These are phyloP conservation scores for Arthroderma sp. DNA, from an alignment of 2,329 filamentous ascomycete species.

Conservation along the genomic window DNA sequence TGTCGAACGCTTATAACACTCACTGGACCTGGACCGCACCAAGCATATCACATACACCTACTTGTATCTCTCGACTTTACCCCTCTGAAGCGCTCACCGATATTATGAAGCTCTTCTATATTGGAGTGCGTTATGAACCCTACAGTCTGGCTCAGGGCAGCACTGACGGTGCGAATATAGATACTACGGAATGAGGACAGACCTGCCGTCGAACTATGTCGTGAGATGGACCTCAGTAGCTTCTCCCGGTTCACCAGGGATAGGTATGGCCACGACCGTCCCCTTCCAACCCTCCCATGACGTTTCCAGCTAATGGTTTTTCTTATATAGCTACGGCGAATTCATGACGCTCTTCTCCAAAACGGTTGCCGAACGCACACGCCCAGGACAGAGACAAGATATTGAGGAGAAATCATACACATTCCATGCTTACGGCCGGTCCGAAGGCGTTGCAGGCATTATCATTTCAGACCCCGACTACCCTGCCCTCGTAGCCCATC, in stretches of 20 bases:
- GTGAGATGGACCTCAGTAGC: conserved; percentile 63
- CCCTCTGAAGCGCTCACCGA: neutral
- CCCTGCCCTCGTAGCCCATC: conserved; percentile 34
- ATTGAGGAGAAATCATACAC: conserved; percentile 36
- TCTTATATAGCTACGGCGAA: conserved; percentile 40
- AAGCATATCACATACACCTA: neutral
- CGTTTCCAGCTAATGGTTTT: neutral
- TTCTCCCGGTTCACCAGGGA: conserved; percentile 70
- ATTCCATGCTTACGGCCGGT: conserved; percentile 66
- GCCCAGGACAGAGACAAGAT: conserved; percentile 62
- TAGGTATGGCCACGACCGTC: conserved; percentile 47
- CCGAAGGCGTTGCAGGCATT: conserved; percentile 62
- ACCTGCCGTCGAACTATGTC: conserved; percentile 63
- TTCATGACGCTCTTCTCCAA: conserved; percentile 80
- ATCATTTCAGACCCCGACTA: conserved; percentile 52
- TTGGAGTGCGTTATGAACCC: conserved; percentile 52
- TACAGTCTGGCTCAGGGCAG: neutral
- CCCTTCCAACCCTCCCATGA: conserved; percentile 1
- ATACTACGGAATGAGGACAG: conserved; percentile 68
- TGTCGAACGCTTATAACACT: no score
- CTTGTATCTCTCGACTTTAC: conserved; percentile 46
- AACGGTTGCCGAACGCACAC: conserved; percentile 75
- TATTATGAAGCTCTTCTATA: conserved; percentile 77
- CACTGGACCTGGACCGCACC: no score
- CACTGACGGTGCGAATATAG: conserved; percentile 34